Evolutionary conservation across 768 basidiomycete genomes (phyloP).

Genomic region (Kwoniella newhampshirensis): DNA sequence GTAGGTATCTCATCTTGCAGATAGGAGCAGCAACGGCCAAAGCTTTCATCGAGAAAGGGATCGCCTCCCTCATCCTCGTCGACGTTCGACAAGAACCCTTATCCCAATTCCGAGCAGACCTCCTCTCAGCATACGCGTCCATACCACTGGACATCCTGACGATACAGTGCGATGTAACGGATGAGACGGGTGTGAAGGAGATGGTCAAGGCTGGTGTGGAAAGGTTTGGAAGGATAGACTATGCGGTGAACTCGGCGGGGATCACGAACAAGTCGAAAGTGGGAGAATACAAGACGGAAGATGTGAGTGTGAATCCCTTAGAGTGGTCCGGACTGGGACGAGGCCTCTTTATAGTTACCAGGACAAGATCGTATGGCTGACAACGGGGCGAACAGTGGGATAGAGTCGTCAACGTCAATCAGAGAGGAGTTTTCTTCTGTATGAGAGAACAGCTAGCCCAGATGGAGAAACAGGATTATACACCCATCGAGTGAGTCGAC

Average conservation of each 20-base stretch:
- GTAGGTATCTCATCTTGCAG: too few relatives aligned
- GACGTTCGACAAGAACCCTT: conserved; percentile 1
- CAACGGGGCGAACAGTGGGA: conserved; percentile 7
- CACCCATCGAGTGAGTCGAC: background rate
- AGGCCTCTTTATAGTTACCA: background rate
- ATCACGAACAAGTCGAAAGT: conserved; percentile 16
- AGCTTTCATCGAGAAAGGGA: conserved; percentile 7
- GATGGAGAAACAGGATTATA: conserved; percentile 13
- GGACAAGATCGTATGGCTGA: too few relatives aligned
- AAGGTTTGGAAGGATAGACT: conserved; percentile 8
- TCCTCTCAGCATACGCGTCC: background rate
- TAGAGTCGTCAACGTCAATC: conserved; percentile 15
- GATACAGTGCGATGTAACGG: conserved; percentile 15
- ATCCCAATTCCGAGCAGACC: background rate
- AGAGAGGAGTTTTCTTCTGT: conserved; percentile 11
- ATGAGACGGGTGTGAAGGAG: background rate
- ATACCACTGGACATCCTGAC: conserved; percentile 2
- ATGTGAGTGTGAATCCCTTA: conserved; percentile 1
- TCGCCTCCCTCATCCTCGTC: background rate
- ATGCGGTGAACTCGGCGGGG: conserved; percentile 12
- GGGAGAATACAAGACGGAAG: conserved; percentile 11
- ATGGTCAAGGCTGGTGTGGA: background rate
- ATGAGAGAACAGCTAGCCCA: conserved; percentile 13
- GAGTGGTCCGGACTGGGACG: background rate
- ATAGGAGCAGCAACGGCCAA: conserved; percentile 8